Evolutionary conservation across 2,329 filamentous ascomycete genomes (phyloP), one percentile per base, ranked within the genome.

Genomic region (Magnaporthiopsis incrustans): DNA sequence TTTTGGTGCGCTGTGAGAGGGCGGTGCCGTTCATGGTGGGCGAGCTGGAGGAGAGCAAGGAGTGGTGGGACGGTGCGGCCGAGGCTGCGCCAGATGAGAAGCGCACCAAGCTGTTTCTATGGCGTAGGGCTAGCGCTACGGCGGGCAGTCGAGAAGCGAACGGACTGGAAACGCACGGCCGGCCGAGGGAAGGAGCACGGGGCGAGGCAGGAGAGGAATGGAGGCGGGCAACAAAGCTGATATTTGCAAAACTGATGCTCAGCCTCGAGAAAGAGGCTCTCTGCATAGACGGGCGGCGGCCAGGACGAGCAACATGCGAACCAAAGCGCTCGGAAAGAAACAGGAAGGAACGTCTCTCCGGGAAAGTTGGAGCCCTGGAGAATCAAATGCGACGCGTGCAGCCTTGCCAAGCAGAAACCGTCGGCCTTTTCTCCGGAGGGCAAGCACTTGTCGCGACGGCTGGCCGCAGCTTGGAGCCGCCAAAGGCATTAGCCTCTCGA

Each of bases 1-100:
- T 70, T 69, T 73, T 72, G 26, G 65, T 64, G 58, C 70, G 67
- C 32, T 67, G 63, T 3, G 69, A 67, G 22, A 64, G 67, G 33
- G 57, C 30, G 32, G 61, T 15, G 35, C 69, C 69, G 64, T 69
- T 70, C 70, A 71, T 72, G 5, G 58, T 63, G 61, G 63, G 18
- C 33, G 35, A 25, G 27, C 18, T 25, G 26, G 22, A 32, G 12
- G 22, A 32, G 18, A 53, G 3, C 4, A 27, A 61, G 30, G 30
- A 26, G 59, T 27, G 27, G 59, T 27, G 57, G 27, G 35, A 33
- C 4, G 32, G 12, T 27, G 57, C 38, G n/a, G 27, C 33, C 44
- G 27, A 15, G 25, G 4, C 25, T 15, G 59, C 59, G 22, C 50
- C 59, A 12, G 7, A 1, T 57, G 27, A 12, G 56, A 22, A 8